A percentile compares a stretch with the other conserved stretches of the same genome.
Conservation (phyloP, 306 rosid species). For the Hippophae rhamnoides region DNA sequence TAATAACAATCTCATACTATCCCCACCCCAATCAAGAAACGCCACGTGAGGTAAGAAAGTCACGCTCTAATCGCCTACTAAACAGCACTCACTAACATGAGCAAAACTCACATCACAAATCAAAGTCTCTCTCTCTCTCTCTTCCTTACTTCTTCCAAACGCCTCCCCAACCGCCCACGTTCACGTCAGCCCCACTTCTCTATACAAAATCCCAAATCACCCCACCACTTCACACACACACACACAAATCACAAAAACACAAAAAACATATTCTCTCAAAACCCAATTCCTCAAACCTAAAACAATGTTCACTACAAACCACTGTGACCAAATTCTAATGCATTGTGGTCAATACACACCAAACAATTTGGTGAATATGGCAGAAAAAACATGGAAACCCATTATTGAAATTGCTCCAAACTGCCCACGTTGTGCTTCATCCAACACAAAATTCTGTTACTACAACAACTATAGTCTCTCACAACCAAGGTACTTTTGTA, state of each 20-base stretch:
- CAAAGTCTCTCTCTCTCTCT: conserved; percentile 16
- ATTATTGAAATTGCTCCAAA: conserved; percentile 51
- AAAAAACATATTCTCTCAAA: background rate
- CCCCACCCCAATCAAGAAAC: conserved; percentile 20
- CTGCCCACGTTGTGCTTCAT: conserved; percentile 82
- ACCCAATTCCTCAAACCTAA: background rate
- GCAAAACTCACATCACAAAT: conserved; percentile 14
- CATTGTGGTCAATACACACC: background rate
- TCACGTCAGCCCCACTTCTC: conserved; percentile 18
- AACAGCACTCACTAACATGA: conserved; percentile 28
- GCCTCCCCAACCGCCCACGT: conserved; percentile 84
- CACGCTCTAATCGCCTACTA: conserved; percentile 51
- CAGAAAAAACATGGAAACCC: conserved; percentile 50
- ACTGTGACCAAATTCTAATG: background rate
- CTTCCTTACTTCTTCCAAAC: conserved; percentile 50
- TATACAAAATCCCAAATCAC: background rate
- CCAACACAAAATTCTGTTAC: conserved; percentile 90
- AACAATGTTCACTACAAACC: too few species aligned
- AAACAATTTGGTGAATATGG: conserved; percentile 2
- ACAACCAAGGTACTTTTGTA: conserved; percentile 82
- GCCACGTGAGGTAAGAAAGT: conserved; percentile 26
- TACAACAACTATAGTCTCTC: conserved; percentile 96
- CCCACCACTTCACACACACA: background rate
- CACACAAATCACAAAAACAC: background rate
- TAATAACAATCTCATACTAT: conserved; percentile 19